Evolutionary conservation across 1,139 yeast genomes (phyloP), one percentile per base, ranked within the genome.

Genomic region (Hansenula anomala): DNA sequence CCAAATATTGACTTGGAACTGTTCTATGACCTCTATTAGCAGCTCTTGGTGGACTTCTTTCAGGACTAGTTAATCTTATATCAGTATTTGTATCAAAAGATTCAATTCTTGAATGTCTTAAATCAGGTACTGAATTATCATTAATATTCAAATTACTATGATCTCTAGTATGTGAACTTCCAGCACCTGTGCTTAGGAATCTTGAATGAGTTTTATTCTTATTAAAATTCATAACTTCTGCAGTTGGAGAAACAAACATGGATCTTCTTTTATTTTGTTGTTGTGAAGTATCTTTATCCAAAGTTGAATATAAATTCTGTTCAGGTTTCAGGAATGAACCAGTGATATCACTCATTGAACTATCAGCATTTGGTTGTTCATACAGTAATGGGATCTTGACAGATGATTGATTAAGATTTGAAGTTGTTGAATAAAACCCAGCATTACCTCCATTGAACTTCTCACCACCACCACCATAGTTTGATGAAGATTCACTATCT

Each of bases 181-280:
- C 33, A 17, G 19, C 19, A 12, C 17, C 18, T 18, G 15, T 14
- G 3, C 30, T 18, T 9, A 19, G 29, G 13, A 25, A 20, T 34
- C 28, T 25, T 30, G 37, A 15, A 13, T 24, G 28, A 8, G 25
- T 8, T 22, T 31, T 14, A 46, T 65, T 59, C 16, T 31, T 14
- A 46, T 65, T 59, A 33, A 58, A 55, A 44, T 68, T 69, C 78
- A 80, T 75, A 29, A 81, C 83, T 54, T 83, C 89, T 16, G 82
- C 84, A 2, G 94, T 85, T 28, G 95, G 95, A 6, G 92, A 82
- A 41, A 85, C 76, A 58, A 80, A 85, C 73, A 83, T 71, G 2
- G 60, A 52, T 40, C 46, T 56, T 48, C 59, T 57, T 40, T 51
- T 56, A 26, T 34, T 34, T 33, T 40, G 34, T 20, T 40, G 34